These are phyloP conservation scores for Pichia gijzeniarum DNA, from an alignment of 805 yeast genomes.

Conservation along the genomic window DNA sequence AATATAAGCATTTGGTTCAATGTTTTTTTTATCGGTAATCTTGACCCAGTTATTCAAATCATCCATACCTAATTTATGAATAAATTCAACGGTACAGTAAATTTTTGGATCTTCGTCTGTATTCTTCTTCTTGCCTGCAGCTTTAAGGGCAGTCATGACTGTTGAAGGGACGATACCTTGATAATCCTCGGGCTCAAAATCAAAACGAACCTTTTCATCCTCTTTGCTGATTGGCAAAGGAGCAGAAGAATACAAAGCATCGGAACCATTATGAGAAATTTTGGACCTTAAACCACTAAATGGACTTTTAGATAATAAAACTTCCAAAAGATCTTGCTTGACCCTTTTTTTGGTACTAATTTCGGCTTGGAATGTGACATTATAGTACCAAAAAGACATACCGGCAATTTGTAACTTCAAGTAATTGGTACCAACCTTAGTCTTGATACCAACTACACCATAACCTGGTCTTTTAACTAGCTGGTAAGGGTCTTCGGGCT, in stretches of 20 bases:
- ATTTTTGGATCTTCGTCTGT: conserved; percentile 10
- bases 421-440: conserved; percentile 21
- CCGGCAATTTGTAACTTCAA: conserved; percentile 15
- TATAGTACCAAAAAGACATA: conserved; percentile 18
- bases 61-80: conserved; percentile 20
- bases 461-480: conserved; percentile 21
- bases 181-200: conserved; percentile 18
- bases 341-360: conserved; percentile 17
- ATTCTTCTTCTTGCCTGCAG: conserved; percentile 4
- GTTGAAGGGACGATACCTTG: conserved; percentile 18
- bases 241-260: conserved; percentile 16
- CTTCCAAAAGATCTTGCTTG: conserved; percentile 17
- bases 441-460: conserved; percentile 20
- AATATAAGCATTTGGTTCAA: conserved; percentile 21
- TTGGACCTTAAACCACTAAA: conserved; percentile 11
- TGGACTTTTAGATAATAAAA: conserved; percentile 18
- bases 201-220: conserved; percentile 15
- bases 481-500: conserved; percentile 13
- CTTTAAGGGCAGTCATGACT: conserved; percentile 11
- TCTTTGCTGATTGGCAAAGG: conserved; percentile 18
- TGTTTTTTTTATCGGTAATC: conserved; percentile 15
- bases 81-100: conserved; percentile 19
- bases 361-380: conserved; percentile 21
- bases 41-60: conserved; percentile 17
- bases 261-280: conserved; percentile 23